Conservation (phyloP, 345 rosid species). For the Orychophragmus violaceus region DNA sequence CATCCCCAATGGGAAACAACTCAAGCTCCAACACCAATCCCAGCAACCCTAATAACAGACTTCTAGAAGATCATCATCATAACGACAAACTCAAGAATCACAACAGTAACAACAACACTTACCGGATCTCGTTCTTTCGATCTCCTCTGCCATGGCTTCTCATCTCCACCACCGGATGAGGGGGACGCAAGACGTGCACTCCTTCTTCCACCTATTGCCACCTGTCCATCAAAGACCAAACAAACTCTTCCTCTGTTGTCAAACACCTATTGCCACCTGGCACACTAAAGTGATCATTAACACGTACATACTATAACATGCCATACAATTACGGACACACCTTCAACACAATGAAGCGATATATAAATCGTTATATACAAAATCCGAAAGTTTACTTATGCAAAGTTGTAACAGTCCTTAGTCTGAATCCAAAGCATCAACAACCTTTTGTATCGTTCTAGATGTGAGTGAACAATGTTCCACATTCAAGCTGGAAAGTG, state of each 20-base stretch:
- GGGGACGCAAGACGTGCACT: conserved; percentile 22
- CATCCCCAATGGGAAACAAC: conserved; percentile 23
- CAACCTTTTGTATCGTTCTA: too few relatives aligned
- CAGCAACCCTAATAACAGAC: conserved; percentile 1
- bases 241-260: conserved; percentile 17
- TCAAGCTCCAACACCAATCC: conserved; percentile 11
- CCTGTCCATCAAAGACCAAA: conserved; percentile 21
- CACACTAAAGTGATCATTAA: too few relatives aligned
- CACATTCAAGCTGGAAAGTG: too few relatives aligned
- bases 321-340: too few relatives aligned
- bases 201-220: conserved; percentile 12
- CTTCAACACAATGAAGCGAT: too few relatives aligned
- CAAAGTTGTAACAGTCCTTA: too few relatives aligned
- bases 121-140: conserved; percentile 29
- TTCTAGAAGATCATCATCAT: background rate
- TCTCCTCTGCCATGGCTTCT: conserved; percentile 41
- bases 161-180: conserved; percentile 41
- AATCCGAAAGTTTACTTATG: too few relatives aligned
- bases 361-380: too few relatives aligned
- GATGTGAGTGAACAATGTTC: too few relatives aligned
- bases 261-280: too few relatives aligned
- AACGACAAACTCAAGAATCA: background rate
- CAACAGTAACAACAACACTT: conserved; percentile 1
- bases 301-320: too few relatives aligned
- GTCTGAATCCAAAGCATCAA: too few relatives aligned